A percentile compares a stretch with the other conserved stretches of the same genome.
These are phyloP conservation scores for Ogataea siamensis DNA, from an alignment of 805 yeast genomes.

Conservation along the genomic window DNA sequence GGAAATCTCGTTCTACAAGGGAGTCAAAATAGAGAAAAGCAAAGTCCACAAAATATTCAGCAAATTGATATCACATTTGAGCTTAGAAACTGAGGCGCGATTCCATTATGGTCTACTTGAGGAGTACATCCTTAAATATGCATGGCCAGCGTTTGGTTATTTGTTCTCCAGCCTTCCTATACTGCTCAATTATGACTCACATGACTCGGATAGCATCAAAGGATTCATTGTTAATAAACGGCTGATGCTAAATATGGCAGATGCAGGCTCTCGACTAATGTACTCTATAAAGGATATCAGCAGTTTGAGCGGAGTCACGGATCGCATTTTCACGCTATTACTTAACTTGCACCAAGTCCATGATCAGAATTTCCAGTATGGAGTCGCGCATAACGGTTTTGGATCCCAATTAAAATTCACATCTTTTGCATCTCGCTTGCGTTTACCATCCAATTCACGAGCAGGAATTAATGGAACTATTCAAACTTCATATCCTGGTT, in stretches of 20 bases:
- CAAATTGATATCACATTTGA: constrained; percentile 41
- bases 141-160: constrained; percentile 97
- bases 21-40: constrained; percentile 71
- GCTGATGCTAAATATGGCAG: constrained; percentile 85
- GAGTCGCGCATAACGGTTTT: constrained; percentile 33
- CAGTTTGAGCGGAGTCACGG: constrained; percentile 88
- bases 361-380: constrained; percentile 54
- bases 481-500: constrained; percentile 73
- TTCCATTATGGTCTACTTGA: constrained; percentile 73
- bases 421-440: constrained; percentile 33
- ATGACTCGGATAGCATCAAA: constrained; percentile 67
- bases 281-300: constrained; percentile 89
- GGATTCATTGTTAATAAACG: constrained; percentile 89
- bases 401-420: constrained; percentile 31
- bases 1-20: constrained; percentile 92
- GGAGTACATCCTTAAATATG: constrained; percentile 82
- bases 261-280: constrained; percentile 93
- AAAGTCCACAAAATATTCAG: constrained; percentile 61
- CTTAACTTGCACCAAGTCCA: constrained; percentile 82
- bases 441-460: constrained; percentile 15
- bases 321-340: constrained; percentile 73
- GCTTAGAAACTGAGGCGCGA: constrained; percentile 49
- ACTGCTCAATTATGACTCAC: constrained; percentile 44
- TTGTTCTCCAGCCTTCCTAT: constrained; percentile 88
- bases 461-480: constrained; percentile 73